Base-by-base conservation (phyloP, 805 yeast genomes). In the Metschnikowia gelsemii region DNA sequence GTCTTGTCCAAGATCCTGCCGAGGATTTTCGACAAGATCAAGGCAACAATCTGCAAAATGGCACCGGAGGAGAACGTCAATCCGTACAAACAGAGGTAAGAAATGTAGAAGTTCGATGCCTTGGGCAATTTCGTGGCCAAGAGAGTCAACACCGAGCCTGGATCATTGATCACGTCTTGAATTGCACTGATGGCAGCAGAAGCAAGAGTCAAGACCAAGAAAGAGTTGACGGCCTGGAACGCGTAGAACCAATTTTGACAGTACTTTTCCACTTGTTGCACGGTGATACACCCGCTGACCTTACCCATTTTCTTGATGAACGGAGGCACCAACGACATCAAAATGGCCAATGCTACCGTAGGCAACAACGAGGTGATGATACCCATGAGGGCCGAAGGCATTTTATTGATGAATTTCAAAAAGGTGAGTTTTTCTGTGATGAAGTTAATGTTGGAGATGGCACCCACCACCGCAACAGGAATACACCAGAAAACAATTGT, bases 391-490 rank as follows among this genome's bases (percentile, higher is more conserved):
- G 67, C 70, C 0, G 47, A 23, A 11, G 97, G 97, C 69, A 90
- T 70, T 40, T 85, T 80, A 58, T 82, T 69, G 54, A 91, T 76
- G 66, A 87, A 93, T 28, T 73, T 64, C 58, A 91, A 75, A 72
- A 87, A 93, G 7, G 72, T 87, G 22, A 91, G 77, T 49, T 77
- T 80, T 26, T 75, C 69, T 27, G 85, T 87, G 58, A 89, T 72
- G 57, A 75, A 82, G 50, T 83, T 80, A 52, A 91, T 77, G 64
- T 91, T 93, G 18, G 98, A 91, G 50, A 93, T 83, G 54, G 80
- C 76, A 78, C 98, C 98, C 38, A 91, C 96, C 56, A 88, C 89
- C n/a, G 97, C 96, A 28, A 91, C 97, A 8, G 99, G 99, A 54
- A 91, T 81, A 31, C 96, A 82, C 98, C 98, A 91, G 66, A 89